Evolutionary conservation across 192 early-diverging fungal species (phyloP).

Genomic region (Podila horticola): DNA sequence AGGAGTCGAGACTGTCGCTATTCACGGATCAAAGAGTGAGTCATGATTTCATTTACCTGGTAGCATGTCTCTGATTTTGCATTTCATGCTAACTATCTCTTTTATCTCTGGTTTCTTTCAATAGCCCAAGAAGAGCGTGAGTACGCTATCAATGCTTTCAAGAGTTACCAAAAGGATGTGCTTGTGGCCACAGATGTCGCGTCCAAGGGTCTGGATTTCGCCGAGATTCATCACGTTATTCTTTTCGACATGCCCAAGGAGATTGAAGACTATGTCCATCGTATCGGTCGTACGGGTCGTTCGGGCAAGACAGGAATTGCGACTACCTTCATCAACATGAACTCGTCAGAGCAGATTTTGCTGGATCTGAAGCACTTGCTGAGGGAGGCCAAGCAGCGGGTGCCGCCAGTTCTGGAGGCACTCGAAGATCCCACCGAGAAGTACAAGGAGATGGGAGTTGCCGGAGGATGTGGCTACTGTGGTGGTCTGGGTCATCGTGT

Average conservation of each 20-base stretch:
- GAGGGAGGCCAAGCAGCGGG: slow-evolving; percentile 90
- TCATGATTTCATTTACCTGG: not conserved
- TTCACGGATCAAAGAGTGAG: slow-evolving; percentile 93
- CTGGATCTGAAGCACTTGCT: slow-evolving; percentile 95
- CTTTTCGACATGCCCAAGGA: slow-evolving; percentile 99
- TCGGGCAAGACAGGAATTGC: slow-evolving; percentile 96
- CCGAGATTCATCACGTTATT: slow-evolving; percentile 97
- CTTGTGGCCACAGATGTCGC: slow-evolving; percentile 98
- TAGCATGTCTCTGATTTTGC: not conserved
- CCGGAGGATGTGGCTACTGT: slow-evolving; percentile 91
- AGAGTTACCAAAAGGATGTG: slow-evolving; percentile 92
- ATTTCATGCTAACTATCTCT: not conserved
- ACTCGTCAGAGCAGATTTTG: slow-evolving; percentile 92
- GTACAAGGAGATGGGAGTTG: slow-evolving; percentile 76
- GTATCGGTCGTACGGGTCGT: slow-evolving; percentile 98
- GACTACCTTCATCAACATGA: slow-evolving; percentile 96
- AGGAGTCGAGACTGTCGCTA: slow-evolving; percentile 93
- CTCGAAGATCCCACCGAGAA: slow-evolving; percentile 92
- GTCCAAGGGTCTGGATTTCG: slow-evolving; percentile 95
- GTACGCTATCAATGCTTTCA: slow-evolving; percentile 93
- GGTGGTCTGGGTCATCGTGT: slow-evolving; percentile 95
- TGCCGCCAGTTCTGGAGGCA: slow-evolving; percentile 87
- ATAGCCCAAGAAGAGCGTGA: slow-evolving; percentile 96
- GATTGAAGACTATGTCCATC: slow-evolving; percentile 98
- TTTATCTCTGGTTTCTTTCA: not conserved